Conservation (phyloP, 768 basidiomycete genomes). For the Suillus subalutaceus region DNA sequence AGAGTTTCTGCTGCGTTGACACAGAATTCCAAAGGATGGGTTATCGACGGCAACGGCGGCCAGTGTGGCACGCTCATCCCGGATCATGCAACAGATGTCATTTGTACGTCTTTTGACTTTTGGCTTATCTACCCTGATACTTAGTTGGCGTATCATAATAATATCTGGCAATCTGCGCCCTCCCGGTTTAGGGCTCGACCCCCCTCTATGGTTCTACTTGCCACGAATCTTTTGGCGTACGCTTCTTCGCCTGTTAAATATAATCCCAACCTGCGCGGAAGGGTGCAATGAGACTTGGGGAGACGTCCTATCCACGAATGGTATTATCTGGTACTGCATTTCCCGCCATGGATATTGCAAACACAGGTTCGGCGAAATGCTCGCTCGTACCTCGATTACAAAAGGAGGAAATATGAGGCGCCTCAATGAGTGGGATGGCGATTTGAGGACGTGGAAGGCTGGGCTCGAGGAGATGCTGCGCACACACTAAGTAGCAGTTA, state of each 20-base stretch:
- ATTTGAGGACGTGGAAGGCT: constrained; percentile 43
- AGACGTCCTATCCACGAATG: constrained; percentile 47
- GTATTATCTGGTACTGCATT: constrained; percentile 56
- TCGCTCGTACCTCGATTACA: constrained; percentile 23
- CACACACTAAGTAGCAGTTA: not conserved
- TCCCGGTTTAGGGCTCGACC: constrained; percentile 59
- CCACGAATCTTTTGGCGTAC: constrained; percentile 61
- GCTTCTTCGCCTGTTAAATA: constrained; percentile 43
- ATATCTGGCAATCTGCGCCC: not conserved
- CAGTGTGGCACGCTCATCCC: constrained; percentile 36
- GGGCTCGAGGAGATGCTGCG: constrained; percentile 16
- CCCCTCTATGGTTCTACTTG: constrained; percentile 61
- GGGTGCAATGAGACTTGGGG: constrained; percentile 49
- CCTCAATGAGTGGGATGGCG: constrained; percentile 53
- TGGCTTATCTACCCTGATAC: not conserved
- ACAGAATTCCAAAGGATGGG: constrained; percentile 46
- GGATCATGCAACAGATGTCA: constrained; percentile 49
- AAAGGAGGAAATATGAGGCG: constrained; percentile 46
- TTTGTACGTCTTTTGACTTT: constrained; percentile 44
- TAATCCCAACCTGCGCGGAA: constrained; percentile 44
- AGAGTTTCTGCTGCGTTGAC: constrained; percentile 25
- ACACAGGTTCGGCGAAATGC: constrained; percentile 22
- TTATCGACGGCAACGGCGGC: constrained; percentile 53
- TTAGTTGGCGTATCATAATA: not conserved
- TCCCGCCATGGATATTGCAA: constrained; percentile 37